Conservation (phyloP, 306 rosid species). For the Arachis stenosperma region DNA sequence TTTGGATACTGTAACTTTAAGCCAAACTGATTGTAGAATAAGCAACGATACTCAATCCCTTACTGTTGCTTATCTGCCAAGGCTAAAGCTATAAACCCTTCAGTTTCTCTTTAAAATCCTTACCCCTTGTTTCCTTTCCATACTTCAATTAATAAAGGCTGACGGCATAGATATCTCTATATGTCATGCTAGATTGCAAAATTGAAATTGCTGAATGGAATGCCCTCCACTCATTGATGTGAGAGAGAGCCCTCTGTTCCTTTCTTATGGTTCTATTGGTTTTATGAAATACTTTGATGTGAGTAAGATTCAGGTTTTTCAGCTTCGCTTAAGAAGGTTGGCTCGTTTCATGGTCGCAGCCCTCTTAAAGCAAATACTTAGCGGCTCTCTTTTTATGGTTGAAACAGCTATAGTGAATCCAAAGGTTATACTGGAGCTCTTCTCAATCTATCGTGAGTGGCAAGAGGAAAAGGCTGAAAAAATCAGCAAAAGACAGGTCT, state of each 20-base stretch:
- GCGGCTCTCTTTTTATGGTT: slow-evolving; percentile 31
- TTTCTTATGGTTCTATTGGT: slow-evolving; percentile 11
- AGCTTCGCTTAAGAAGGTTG: slow-evolving; percentile 5
- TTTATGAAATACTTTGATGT: slow-evolving; percentile 8
- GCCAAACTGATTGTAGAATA: slow-evolving; percentile 2
- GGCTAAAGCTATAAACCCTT: slow-evolving; percentile 8
- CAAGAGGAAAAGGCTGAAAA: slow-evolving; percentile 68
- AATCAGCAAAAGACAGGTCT: slow-evolving; percentile 84
- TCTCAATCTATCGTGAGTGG: slow-evolving; percentile 81
- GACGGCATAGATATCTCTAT: slow-evolving; percentile 30
- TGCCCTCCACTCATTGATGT: slow-evolving; percentile 8
- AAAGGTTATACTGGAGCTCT: slow-evolving; percentile 79
- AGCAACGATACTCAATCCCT: not conserved
- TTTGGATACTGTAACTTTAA: slow-evolving; percentile 11
- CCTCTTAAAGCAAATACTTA: slow-evolving; percentile 25
- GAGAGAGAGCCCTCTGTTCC: slow-evolving; percentile 4
- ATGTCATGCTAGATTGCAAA: slow-evolving; percentile 29
- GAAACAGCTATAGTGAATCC: slow-evolving; percentile 74
- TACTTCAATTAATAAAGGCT: slow-evolving; percentile 20
- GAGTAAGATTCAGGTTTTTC: slow-evolving; percentile 16
- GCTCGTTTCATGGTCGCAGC: slow-evolving; percentile 13
- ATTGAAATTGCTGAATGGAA: slow-evolving; percentile 11
- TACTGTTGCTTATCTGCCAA: slow-evolving; percentile 12
- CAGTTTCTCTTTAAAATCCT: slow-evolving; percentile 1
- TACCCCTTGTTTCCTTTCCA: slow-evolving; percentile 16